Conservation (phyloP, 495 filamentous ascomycete species). For the Hypoxylon trugodes region DNA sequence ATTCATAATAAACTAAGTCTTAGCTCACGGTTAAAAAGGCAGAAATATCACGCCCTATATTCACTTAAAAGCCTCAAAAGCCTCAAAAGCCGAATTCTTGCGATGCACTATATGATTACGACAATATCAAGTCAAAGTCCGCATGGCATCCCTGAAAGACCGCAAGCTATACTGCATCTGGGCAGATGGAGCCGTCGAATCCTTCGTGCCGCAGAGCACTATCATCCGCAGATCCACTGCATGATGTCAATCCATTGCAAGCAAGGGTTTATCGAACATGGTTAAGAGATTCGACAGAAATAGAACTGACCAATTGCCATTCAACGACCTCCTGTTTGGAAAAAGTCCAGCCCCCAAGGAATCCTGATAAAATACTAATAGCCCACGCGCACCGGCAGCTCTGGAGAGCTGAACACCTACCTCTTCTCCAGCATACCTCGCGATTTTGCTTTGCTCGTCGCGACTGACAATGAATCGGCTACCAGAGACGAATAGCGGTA, state of each 20-base stretch:
- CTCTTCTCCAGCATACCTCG: constrained; percentile 9
- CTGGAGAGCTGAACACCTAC: constrained; percentile 5
- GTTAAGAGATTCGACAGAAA: constrained; percentile 27
- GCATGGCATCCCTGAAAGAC: constrained; percentile 8
- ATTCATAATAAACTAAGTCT: background rate
- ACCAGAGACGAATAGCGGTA: constrained; percentile 37
- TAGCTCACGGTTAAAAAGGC: background rate
- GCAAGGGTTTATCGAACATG: constrained; percentile 10
- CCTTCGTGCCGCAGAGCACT: constrained; percentile 21
- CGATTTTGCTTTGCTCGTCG: constrained; percentile 6
- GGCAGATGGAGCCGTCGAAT: constrained; percentile 1
- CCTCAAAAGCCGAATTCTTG: too few relatives aligned
- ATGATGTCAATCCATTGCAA: constrained; percentile 6
- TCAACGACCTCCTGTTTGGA: background rate
- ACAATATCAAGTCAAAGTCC: constrained; percentile 4
- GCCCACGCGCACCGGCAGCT: constrained; percentile 18
- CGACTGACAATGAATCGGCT: constrained; percentile 34
- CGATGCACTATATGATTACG: background rate
- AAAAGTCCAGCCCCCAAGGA: constrained; percentile 9
- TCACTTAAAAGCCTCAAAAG: background rate
- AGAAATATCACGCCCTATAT: background rate
- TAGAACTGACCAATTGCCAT: constrained; percentile 31
- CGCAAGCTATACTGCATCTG: background rate
- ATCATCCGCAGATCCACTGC: constrained; percentile 2
- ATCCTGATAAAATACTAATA: constrained; percentile 19